phyloP scores from a whole-genome alignment of 2,329 filamentous ascomycete species.

The Ceratocystis variospora region DNA sequence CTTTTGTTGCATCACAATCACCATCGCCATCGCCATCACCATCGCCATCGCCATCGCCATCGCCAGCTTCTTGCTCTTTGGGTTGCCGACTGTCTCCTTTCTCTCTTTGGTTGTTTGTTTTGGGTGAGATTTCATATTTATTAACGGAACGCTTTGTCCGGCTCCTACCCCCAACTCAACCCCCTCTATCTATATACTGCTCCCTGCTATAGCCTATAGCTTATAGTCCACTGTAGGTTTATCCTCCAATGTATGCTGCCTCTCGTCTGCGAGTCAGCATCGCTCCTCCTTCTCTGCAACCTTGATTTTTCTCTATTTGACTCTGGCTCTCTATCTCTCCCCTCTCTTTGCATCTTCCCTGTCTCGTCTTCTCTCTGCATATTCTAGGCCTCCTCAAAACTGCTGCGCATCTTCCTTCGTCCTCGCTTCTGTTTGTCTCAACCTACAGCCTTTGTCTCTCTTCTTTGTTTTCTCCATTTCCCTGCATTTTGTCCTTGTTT shows the following conservation, averaged over 20 bases:
- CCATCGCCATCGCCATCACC: not conserved
- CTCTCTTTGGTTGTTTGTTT: not conserved
- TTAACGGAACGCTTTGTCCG: not conserved
- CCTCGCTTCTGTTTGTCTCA: slow-evolving; percentile 12
- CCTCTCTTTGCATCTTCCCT: not conserved
- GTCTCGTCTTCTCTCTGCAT: not conserved
- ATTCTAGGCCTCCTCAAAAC: slow-evolving; percentile 3
- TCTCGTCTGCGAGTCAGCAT: not conserved
- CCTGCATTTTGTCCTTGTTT: slow-evolving; percentile 1
- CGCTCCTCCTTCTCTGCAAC: not conserved
- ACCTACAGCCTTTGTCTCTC: slow-evolving; percentile 2
- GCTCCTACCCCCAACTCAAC: not conserved
- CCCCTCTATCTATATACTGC: not conserved
- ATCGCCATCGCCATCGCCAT: not conserved
- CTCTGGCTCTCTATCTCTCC: not conserved
- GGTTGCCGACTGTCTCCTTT: not conserved
- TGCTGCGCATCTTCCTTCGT: slow-evolving; percentile 9
- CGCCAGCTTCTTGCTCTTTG: not conserved
- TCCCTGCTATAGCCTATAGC: not conserved
- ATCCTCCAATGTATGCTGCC: not conserved
- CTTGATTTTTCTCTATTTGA: not conserved
- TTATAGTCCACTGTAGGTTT: not conserved
- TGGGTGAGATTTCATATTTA: not conserved
- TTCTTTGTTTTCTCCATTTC: slow-evolving; percentile 5
- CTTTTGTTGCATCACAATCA: not conserved